phyloP scores from a whole-genome alignment of 768 basidiomycete species.

The Clitopilus hobsonii region DNA sequence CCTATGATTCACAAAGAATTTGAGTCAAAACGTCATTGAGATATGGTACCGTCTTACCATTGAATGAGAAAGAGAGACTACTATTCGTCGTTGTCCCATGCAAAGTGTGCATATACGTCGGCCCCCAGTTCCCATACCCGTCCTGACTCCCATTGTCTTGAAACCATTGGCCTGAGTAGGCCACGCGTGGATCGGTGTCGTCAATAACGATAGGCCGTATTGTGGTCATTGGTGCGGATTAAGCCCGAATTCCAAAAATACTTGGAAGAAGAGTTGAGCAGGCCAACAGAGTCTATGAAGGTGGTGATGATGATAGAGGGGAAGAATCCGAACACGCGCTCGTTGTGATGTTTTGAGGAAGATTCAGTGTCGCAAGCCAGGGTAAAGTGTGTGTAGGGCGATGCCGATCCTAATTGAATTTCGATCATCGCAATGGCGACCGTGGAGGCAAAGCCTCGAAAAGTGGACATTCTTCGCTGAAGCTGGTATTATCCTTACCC shows the following conservation, averaged over 20 bases:
- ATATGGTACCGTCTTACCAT: constrained; percentile 15
- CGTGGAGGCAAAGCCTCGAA: too few species aligned
- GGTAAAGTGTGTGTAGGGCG: too few species aligned
- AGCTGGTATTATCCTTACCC: too few species aligned
- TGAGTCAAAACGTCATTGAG: not conserved
- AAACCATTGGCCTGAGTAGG: constrained; percentile 25
- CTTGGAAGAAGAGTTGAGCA: too few species aligned
- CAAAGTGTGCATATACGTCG: constrained; percentile 23
- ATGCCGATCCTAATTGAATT: too few species aligned
- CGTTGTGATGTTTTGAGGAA: too few species aligned
- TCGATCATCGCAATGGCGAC: too few species aligned
- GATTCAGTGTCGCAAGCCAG: too few species aligned
- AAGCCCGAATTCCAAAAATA: not conserved
- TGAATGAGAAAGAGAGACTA: constrained; percentile 23
- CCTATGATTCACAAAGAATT: constrained; percentile 3
- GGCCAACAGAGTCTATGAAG: too few species aligned
- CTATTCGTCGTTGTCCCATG: constrained; percentile 22
- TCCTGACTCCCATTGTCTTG: constrained; percentile 18
- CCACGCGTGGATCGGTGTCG: constrained; percentile 24
- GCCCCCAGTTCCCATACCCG: constrained; percentile 22
- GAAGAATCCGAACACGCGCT: too few species aligned
- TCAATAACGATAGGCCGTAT: constrained; percentile 20
- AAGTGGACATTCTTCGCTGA: too few species aligned
- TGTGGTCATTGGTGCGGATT: not conserved
- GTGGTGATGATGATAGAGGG: too few species aligned